Conservation (phyloP, 305 asterid genomes). For the Ilex paraguariensis region DNA sequence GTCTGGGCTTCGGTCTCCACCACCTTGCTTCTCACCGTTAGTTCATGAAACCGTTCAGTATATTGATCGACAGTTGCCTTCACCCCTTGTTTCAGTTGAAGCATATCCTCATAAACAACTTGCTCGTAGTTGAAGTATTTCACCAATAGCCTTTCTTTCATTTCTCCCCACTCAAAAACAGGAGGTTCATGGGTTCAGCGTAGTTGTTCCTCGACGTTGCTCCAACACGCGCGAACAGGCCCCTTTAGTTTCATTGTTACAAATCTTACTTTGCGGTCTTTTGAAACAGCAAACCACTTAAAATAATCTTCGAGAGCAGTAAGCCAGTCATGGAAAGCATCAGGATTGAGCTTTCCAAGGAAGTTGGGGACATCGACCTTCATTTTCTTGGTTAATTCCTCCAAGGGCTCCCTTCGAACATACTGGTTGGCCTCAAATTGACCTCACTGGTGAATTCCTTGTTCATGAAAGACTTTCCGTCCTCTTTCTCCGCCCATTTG, state of each 20-base stretch:
- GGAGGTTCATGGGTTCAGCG: background rate
- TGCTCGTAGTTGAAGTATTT: background rate
- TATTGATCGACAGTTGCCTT: background rate
- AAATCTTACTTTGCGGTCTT: background rate
- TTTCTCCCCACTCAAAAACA: background rate
- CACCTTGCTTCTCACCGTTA: background rate
- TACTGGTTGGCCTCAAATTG: background rate
- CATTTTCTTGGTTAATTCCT: background rate
- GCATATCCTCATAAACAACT: background rate
- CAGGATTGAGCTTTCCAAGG: background rate
- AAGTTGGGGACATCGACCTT: too few species aligned
- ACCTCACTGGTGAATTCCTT: background rate
- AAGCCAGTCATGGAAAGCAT: background rate
- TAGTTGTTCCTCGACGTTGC: background rate
- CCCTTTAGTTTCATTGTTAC: background rate
- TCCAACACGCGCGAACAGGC: background rate
- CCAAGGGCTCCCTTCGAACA: background rate
- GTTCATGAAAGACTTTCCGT: background rate
- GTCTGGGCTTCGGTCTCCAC: background rate
- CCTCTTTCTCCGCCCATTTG: background rate
- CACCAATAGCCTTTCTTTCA: background rate
- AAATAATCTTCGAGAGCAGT: background rate
- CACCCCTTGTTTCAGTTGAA: background rate
- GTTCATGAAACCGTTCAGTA: background rate
- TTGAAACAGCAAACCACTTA: background rate